Evolutionary conservation across 495 filamentous ascomycete genomes (phyloP), one percentile per base, ranked within the genome.

Genomic region (Hyaloscypha hepaticicola): DNA sequence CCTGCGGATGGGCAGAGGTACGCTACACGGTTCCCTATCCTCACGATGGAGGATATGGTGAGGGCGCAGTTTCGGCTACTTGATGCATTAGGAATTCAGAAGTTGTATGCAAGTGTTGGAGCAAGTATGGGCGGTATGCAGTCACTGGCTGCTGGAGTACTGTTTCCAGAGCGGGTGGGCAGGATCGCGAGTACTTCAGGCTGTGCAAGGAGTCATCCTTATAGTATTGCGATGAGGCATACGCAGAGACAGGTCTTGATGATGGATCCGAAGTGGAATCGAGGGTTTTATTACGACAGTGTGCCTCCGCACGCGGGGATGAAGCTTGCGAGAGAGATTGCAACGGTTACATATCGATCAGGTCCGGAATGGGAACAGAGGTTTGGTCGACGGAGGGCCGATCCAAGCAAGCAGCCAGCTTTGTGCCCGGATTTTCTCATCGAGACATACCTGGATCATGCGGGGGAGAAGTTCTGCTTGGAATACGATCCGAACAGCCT

Each of bases 51-150:
- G 60, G 95, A 99, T 77, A 99, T 98, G 95, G 95, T 99, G 8
- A 85, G 91, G 21, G 93, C 93, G 5, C 95, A 99, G 73, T 99
- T 97, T 77, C 81, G 90, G 33, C 83, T 99, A 6, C 81, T 99
- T 21, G 95, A 98, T 73, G 74, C 76, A 25, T 78, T 98, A 19
- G 89, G 88, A 3, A 90, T 98, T 33, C 70, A 86, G 41, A 92
- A 87, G 72, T 80, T 98, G 21, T 92, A 96, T 72, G 94, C 96
- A 9, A 96, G 92, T 55, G 93, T 98, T 22, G 95, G 95, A 16
- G 90, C 90, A 11, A 96, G 92, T 77, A 99, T 99, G 95, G 95
- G 94, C 55, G 95, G 95, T 21, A 99, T 99, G 95, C 93, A 97
- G 73, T 96, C 91, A 74, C 79, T 99, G 14, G 92, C 93, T 21